Evolutionary conservation across 2,329 filamentous ascomycete genomes (phyloP), one percentile per base, ranked within the genome.

Genomic region (Paecilomyces formosus): DNA sequence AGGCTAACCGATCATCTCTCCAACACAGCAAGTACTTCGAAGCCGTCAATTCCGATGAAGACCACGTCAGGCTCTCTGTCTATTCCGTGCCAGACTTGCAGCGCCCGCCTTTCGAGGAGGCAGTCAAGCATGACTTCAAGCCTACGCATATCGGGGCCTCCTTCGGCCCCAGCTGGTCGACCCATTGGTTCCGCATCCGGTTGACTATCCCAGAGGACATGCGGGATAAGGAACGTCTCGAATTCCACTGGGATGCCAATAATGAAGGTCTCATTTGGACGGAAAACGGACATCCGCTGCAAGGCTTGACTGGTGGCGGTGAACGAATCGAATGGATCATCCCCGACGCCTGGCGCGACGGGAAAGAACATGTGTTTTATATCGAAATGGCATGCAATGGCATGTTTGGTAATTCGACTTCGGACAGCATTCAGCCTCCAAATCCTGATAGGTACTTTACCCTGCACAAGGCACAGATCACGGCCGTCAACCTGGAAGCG

Each of bases 301-400:
- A 99, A 74, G 94, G 94, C 13, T 78, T 99, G 66, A 97, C 92
- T 0, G 94, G 94, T 18, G 88, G 88, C 57, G 90, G 90, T 49
- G 94, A 99, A 69, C 84, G 94, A 57, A 83, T 87, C 15, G 92
- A 97, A 75, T 99, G 93, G 92, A 85, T 96, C 60, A 81, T 99
- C 52, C 93, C 94, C 8, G 80, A 90, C 55, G 79, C 80, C 15
- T 96, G 89, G 77, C 84, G 89, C 61, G 90, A 96, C 72, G 92
- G 91, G 56, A 86, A 93, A 71, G 85, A 92, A 68, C 92, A 97
- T 72, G 85, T 82, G 18, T 89, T 99, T 67, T 99, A 97, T 74
- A 88, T 99, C 63, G 94, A 99, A 78, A 96, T 97, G 90, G 94
- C 94, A 21, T 97, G 94, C 77, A 99, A 99, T 73, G 87, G 88